phyloP scores from a whole-genome alignment of 2,329 filamentous ascomycete species.

The Chrysoporthe puriensis region DNA sequence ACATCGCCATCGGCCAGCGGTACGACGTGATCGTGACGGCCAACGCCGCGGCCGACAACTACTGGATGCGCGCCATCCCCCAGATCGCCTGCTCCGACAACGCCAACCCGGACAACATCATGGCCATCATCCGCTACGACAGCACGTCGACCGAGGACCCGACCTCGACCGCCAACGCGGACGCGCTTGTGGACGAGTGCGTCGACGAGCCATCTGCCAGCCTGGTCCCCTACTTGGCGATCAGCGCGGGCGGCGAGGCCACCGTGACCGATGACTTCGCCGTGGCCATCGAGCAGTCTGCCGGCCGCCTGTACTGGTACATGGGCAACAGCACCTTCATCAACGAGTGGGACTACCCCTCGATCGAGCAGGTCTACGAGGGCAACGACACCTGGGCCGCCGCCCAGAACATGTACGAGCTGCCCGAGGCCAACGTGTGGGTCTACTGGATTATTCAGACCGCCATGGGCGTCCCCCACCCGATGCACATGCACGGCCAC shows the following conservation, averaged over 20 bases:
- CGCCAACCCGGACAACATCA: conserved; percentile 26
- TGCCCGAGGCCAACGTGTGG: conserved; percentile 31
- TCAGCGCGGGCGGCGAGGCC: neutral
- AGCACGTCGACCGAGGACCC: conserved; percentile 26
- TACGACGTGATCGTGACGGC: conserved; percentile 45
- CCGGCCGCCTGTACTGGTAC: neutral
- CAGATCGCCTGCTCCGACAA: conserved; percentile 28
- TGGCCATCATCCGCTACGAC: conserved; percentile 36
- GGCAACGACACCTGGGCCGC: neutral
- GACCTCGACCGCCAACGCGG: conserved; percentile 36
- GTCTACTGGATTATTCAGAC: conserved; percentile 35
- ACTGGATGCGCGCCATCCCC: conserved; percentile 33
- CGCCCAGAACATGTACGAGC: conserved; percentile 4
- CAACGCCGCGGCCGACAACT: conserved; percentile 35
- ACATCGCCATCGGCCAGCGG: conserved; percentile 46
- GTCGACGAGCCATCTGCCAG: conserved; percentile 23
- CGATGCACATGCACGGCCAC: conserved; percentile 53
- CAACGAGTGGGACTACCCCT: conserved; percentile 29
- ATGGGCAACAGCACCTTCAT: conserved; percentile 14
- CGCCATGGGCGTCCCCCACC: conserved; percentile 42
- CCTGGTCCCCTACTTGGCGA: conserved; percentile 28
- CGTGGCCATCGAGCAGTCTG: neutral
- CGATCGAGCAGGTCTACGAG: conserved; percentile 23
- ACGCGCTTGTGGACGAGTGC: conserved; percentile 24
- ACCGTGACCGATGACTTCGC: neutral